Conservation (phyloP, 1,284 basidiomycete genomes). For the Vanrija sp. region DNA sequence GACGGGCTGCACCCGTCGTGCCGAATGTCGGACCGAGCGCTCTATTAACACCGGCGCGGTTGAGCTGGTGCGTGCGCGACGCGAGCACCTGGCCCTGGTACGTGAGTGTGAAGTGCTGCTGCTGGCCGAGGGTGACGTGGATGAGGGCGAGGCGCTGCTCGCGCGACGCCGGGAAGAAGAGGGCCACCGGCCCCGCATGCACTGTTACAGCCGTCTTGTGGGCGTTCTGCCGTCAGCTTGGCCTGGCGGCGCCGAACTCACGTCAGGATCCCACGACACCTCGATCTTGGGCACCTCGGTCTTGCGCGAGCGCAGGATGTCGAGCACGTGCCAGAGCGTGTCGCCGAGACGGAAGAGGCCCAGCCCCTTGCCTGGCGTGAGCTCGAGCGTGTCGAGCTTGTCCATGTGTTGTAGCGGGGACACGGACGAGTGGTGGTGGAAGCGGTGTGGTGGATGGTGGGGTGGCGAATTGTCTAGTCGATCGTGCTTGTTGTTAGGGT, state of each 20-base stretch:
- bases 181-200: slow-evolving; percentile 69
- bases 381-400: slow-evolving; percentile 58
- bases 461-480: too few relatives aligned
- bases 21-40: slow-evolving; percentile 82
- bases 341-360: slow-evolving; percentile 74
- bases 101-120: slow-evolving; percentile 55
- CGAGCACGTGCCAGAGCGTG: slow-evolving; percentile 75
- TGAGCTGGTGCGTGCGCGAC: slow-evolving; percentile 55
- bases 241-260: slow-evolving; percentile 32
- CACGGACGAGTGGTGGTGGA: background rate
- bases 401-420: background rate
- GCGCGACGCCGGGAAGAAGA: slow-evolving; percentile 64
- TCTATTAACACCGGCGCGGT: slow-evolving; percentile 64
- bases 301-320: slow-evolving; percentile 56
- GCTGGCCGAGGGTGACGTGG: slow-evolving; percentile 50
- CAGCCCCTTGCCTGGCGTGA: slow-evolving; percentile 70
- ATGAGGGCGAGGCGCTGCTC: slow-evolving; percentile 73
- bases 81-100: slow-evolving; percentile 67
- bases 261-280: slow-evolving; percentile 73
- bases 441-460: too few relatives aligned
- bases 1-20: slow-evolving; percentile 42
- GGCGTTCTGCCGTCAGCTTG: slow-evolving; percentile 43
- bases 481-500: too few relatives aligned
- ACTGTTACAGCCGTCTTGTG: slow-evolving; percentile 66
- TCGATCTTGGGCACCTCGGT: slow-evolving; percentile 70